These are phyloP conservation scores for Pseudogymnoascus sp. DNA, from an alignment of 2,329 filamentous ascomycete genomes.

Conservation along the genomic window DNA sequence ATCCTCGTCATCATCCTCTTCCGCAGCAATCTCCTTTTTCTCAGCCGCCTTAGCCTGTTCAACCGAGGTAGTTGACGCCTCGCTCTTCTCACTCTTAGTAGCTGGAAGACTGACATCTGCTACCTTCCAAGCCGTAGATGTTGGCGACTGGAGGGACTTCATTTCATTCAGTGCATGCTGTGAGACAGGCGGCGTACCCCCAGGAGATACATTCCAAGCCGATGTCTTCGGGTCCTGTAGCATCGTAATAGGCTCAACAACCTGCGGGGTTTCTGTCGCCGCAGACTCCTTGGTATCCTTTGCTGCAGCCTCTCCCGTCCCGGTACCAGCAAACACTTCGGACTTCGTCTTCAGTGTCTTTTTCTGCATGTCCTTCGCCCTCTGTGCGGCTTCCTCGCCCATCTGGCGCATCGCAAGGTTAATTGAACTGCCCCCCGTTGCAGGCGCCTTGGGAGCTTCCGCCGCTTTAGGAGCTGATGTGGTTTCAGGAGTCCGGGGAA, in stretches of 20 bases:
- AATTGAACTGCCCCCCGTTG: constrained; percentile 25
- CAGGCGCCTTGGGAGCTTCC: constrained; percentile 13
- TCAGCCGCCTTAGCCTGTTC: constrained; percentile 25
- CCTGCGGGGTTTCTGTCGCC: not conserved
- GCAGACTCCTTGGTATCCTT: constrained; percentile 1
- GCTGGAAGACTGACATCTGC: not conserved
- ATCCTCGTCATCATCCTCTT: constrained; percentile 24
- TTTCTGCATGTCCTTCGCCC: constrained; percentile 53
- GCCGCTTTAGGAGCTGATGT: constrained; percentile 18
- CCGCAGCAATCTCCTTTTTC: constrained; percentile 23
- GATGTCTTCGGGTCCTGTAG: not conserved
- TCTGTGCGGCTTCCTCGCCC: constrained; percentile 59
- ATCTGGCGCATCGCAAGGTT: constrained; percentile 45
- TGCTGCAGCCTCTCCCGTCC: constrained; percentile 19
- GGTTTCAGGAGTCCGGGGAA: constrained; percentile 18
- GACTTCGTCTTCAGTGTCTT: constrained; percentile 12
- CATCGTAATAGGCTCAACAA: not conserved
- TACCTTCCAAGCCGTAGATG: constrained; percentile 27
- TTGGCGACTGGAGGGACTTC: constrained; percentile 24
- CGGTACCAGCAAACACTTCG: constrained; percentile 10
- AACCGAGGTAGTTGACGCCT: not conserved
- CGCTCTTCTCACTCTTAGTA: not conserved
- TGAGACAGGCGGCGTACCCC: not conserved
- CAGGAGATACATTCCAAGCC: not conserved
- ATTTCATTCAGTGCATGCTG: not conserved